Evolutionary conservation across 805 yeast genomes (phyloP).

Genomic region (Vanderwaltozyma yarrowii): DNA sequence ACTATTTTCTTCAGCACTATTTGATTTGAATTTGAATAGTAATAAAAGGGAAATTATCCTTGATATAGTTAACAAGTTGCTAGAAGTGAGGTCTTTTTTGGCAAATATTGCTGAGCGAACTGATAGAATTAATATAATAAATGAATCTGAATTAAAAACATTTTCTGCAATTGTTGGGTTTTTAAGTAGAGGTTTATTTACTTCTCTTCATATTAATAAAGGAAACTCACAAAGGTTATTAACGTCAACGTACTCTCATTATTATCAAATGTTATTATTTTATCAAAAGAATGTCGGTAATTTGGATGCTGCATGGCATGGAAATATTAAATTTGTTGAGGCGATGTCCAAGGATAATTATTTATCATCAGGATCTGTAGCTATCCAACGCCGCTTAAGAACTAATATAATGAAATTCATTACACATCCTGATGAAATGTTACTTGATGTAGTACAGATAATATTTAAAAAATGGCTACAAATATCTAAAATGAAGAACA

Average conservation of each 20-base stretch:
- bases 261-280: constrained; percentile 7
- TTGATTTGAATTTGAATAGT: constrained; percentile 23
- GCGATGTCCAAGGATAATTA: constrained; percentile 43
- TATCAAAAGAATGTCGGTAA: constrained; percentile 19
- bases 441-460: constrained; percentile 24
- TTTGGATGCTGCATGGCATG: constrained; percentile 10
- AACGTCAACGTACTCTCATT: constrained; percentile 31
- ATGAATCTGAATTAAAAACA: constrained; percentile 18
- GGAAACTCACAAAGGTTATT: constrained; percentile 41
- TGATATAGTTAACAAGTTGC: constrained; percentile 31
- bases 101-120: constrained; percentile 20
- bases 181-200: constrained; percentile 41
- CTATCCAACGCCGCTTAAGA: constrained; percentile 57
- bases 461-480: constrained; percentile 28
- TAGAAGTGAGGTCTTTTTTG: constrained; percentile 31
- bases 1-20: constrained; percentile 29
- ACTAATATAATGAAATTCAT: constrained; percentile 26
- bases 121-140: constrained; percentile 15
- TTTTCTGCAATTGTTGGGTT: constrained; percentile 30
- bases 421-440: constrained; percentile 15
- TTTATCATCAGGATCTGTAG: constrained; percentile 60
- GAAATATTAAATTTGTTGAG: constrained; percentile 30
- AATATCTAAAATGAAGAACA: constrained; percentile 8
- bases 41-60: constrained; percentile 29
- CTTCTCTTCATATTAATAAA: constrained; percentile 43